A percentile compares a stretch with the other conserved stretches of the same genome.
Evolutionary conservation across 176 grass and related monocot species (phyloP).

Genomic region (Dactylis glomerata): DNA sequence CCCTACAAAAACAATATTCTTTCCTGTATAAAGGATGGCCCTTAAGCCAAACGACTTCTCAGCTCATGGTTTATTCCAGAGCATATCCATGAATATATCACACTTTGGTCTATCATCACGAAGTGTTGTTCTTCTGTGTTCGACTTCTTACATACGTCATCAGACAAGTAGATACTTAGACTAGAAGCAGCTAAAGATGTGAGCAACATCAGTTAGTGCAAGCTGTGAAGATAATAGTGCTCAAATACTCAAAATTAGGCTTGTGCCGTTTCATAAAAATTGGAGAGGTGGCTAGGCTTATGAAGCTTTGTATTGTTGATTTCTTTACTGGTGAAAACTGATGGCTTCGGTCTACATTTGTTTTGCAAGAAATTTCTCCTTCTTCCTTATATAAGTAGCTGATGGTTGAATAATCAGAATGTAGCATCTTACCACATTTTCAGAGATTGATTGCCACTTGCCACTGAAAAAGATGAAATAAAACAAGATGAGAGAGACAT

Average conservation of each 20-base stretch:
- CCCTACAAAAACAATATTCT: conserved; percentile 17
- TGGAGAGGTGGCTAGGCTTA: not conserved
- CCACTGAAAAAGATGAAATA: not conserved
- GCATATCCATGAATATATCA: conserved; percentile 25
- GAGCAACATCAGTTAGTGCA: not conserved
- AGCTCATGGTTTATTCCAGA: conserved; percentile 23
- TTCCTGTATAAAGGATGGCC: conserved; percentile 31
- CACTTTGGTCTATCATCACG: not conserved
- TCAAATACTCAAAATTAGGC: not conserved
- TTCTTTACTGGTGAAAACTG: not conserved
- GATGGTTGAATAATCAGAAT: not conserved
- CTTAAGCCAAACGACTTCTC: conserved; percentile 7
- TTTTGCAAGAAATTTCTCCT: not conserved
- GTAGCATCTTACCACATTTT: not conserved
- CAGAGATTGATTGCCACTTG: not conserved
- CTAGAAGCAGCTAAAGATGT: not conserved
- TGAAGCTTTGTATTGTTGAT: not conserved
- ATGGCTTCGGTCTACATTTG: not conserved
- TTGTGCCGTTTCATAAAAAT: not conserved
- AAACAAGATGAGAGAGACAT: not conserved
- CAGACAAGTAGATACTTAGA: not conserved
- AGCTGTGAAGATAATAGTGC: not conserved
- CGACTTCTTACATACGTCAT: not conserved
- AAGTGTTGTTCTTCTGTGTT: conserved; percentile 7
- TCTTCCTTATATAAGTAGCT: not conserved